A percentile compares a stretch with the other conserved stretches of the same genome.
Evolutionary conservation across 345 rosid genomes (phyloP).

Genomic region (Brassica carinata): DNA sequence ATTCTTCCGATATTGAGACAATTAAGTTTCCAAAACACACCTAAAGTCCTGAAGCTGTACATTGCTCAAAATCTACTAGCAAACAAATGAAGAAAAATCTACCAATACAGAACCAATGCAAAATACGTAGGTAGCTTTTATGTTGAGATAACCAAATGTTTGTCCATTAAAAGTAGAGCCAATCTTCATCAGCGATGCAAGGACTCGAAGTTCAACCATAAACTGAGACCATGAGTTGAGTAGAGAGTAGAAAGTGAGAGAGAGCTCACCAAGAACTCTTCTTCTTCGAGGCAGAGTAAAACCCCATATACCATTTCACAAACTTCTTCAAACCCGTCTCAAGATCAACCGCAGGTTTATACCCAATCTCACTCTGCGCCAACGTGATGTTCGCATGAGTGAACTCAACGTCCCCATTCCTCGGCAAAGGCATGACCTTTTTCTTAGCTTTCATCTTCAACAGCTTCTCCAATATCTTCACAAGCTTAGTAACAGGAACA

Average conservation of each 20-base stretch:
- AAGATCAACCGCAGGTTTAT: slow-evolving; percentile 60
- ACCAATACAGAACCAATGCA: slow-evolving; percentile 35
- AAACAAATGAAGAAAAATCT: slow-evolving; percentile 37
- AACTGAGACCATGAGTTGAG: not conserved
- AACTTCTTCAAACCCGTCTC: slow-evolving; percentile 73
- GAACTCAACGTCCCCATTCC: slow-evolving; percentile 71
- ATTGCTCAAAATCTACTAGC: slow-evolving; percentile 36
- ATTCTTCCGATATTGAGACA: not conserved
- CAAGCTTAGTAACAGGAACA: slow-evolving; percentile 58
- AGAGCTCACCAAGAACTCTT: slow-evolving; percentile 45
- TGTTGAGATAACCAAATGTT: slow-evolving; percentile 22
- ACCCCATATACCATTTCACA: slow-evolving; percentile 66
- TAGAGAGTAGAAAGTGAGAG: not conserved
- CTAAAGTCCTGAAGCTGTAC: slow-evolving; percentile 31
- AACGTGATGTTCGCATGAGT: slow-evolving; percentile 64
- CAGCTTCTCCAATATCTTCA: slow-evolving; percentile 61
- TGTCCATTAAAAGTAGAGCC: slow-evolving; percentile 3
- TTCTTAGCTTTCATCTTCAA: slow-evolving; percentile 63
- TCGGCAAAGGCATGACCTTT: slow-evolving; percentile 58
- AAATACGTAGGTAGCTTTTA: slow-evolving; percentile 25
- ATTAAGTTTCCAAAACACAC: slow-evolving; percentile 7
- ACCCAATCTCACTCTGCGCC: slow-evolving; percentile 57
- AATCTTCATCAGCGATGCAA: not conserved
- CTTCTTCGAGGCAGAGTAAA: slow-evolving; percentile 50
- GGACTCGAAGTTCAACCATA: not conserved